Conservation (phyloP, 352 stramenopile genomes). For the Pythium coloratum region DNA sequence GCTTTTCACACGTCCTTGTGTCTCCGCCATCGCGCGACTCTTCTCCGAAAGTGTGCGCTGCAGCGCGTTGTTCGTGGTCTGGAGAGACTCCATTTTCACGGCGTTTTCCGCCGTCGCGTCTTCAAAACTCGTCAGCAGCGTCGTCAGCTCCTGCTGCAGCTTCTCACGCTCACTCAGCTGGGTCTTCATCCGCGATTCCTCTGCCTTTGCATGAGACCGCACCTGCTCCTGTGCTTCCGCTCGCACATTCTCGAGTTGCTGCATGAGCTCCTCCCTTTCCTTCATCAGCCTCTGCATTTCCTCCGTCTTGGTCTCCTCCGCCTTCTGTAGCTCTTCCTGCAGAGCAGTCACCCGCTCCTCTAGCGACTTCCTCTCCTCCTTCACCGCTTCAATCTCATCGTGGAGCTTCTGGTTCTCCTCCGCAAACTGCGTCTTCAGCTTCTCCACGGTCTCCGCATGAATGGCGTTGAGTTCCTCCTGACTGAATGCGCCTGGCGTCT, state of each 20-base stretch:
- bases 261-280: background rate
- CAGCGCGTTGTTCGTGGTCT: conserved; percentile 11
- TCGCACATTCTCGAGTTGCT: conserved; percentile 17
- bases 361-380: background rate
- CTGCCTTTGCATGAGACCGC: conserved; percentile 13
- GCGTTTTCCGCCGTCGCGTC: conserved; percentile 18
- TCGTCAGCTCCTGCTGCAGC: conserved; percentile 27
- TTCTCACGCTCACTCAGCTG: conserved; percentile 35
- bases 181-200: conserved; percentile 29
- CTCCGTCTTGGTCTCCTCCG: background rate
- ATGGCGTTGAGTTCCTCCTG: background rate
- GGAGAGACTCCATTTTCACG: conserved; percentile 14
- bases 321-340: conserved; percentile 7
- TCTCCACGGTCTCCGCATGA: background rate
- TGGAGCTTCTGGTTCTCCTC: background rate
- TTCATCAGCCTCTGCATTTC: background rate
- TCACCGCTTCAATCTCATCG: no score
- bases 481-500: background rate
- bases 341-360: background rate
- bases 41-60: conserved; percentile 2
- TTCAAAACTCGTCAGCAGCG: conserved; percentile 21
- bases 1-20: background rate
- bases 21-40: background rate
- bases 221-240: conserved; percentile 16
- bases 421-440: background rate